Base-by-base conservation (phyloP, 805 yeast genomes). In the Dipodascus albidus region DNA sequence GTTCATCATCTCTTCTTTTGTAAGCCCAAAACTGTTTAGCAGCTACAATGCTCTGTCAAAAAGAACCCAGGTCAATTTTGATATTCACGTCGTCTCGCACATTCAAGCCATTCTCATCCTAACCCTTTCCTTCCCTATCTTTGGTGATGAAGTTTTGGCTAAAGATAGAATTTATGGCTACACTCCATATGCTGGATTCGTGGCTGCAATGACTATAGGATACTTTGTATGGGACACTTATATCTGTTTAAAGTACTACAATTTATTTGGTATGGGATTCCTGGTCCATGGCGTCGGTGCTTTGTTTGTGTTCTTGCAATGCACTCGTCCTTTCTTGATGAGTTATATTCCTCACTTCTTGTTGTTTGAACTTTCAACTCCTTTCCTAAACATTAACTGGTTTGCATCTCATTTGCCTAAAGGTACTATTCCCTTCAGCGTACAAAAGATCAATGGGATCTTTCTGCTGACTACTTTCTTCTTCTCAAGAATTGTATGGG, bases 321-420 rank as follows among this genome's bases (percentile, higher is more conserved):
- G 87, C 1, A 73, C 85, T 55, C 66, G 73, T 31, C 96, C 96
- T 2, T 86, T 82, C 67, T 79, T 87, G 64, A 81, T 83, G 67
- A 84, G 89, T 51, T 84, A 85, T 80, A 77, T 86, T 23, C 91
- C 96, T 1, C 80, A 83, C 20, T 93, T 90, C 66, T 74, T 93
- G 61, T 66, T 86, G 50, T 93, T 85, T 68, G 99, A 93, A 70
- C 76, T 86, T 44, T 84, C 95, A 49, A 87, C 97, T 1, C 98
- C 98, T 6, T 93, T 93, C 69, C 96, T 93, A 57, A 95, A 93
- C 68, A 67, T 87, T 64, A 87, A 93, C 67, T 93, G 97, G 96
- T 90, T 84, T 67, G 82, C 88, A 33, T 76, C 85, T 31, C 83
- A 86, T 61, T 72, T 89, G 17, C 93, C 96, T 1, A 74, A 74